phyloP scores from a whole-genome alignment of 805 yeast genomes.

The Candida nonsorbophila region DNA sequence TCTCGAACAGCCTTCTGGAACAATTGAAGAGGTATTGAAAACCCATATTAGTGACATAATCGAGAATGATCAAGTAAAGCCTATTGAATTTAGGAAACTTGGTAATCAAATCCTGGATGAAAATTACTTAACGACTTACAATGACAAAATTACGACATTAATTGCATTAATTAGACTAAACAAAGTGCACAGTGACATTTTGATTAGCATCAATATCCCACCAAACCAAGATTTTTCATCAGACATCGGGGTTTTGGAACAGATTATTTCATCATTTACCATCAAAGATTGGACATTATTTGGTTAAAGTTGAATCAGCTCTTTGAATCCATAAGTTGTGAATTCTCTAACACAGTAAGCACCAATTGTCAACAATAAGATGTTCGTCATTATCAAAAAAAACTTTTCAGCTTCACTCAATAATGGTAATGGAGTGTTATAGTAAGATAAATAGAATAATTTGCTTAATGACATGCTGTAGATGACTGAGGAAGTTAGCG shows the following conservation, averaged over 20 bases:
- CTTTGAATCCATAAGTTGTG: no score
- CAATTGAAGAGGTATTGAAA: conserved; percentile 38
- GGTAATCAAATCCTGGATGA: background rate
- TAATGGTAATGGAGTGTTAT: conserved; percentile 23
- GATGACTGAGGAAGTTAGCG: no score
- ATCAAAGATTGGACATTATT: conserved; percentile 47
- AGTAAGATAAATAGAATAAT: conserved; percentile 16
- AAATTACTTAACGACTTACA: no score
- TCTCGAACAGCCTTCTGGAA: conserved; percentile 38
- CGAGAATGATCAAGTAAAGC: conserved; percentile 12
- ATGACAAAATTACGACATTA: conserved; percentile 29
- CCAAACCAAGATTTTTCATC: background rate
- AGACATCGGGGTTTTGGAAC: conserved; percentile 1
- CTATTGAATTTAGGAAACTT: background rate
- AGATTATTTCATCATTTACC: conserved; percentile 12
- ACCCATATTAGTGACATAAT: conserved; percentile 55
- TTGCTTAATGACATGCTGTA: no score
- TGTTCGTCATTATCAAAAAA: conserved; percentile 13
- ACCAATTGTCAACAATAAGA: conserved; percentile 7
- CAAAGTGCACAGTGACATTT: conserved; percentile 48
- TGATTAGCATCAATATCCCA: conserved; percentile 3
- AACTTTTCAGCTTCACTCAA: conserved; percentile 18
- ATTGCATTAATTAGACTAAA: conserved; percentile 53
- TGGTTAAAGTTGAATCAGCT: no score
- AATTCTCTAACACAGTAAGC: conserved; percentile 13